These are phyloP conservation scores for Silene uniflora DNA, from an alignment of 148 eudicot genomes.

Conservation along the genomic window DNA sequence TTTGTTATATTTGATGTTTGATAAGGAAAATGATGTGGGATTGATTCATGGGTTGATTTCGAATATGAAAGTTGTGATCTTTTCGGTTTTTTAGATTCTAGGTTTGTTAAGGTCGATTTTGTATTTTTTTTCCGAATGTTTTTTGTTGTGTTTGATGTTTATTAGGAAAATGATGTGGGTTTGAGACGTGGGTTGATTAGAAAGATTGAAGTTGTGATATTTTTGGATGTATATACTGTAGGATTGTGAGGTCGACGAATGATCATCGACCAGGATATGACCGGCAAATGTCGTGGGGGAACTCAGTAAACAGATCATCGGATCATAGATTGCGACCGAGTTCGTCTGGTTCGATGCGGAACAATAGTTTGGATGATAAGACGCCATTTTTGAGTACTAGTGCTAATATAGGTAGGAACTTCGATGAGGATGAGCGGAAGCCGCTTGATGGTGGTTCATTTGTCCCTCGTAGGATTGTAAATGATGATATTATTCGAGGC, in stretches of 20 bases:
- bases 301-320: constrained; percentile 43
- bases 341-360: constrained; percentile 67
- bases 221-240: constrained; percentile 22
- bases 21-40: background rate
- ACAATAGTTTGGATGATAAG: constrained; percentile 47
- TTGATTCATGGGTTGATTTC: background rate
- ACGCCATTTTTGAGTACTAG: constrained; percentile 48
- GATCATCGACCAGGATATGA: constrained; percentile 57
- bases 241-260: constrained; percentile 52
- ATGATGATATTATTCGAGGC: constrained; percentile 51
- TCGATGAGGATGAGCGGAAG: constrained; percentile 91
- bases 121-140: background rate
- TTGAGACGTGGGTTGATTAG: constrained; percentile 4
- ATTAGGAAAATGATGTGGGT: background rate
- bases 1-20: background rate
- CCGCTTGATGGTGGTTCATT: constrained; percentile 77
- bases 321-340: constrained; percentile 76
- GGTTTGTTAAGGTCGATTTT: background rate
- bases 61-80: background rate
- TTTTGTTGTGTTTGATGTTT: constrained; percentile 17
- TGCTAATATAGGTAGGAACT: constrained; percentile 69
- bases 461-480: constrained; percentile 59
- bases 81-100: background rate
- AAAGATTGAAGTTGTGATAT: background rate
- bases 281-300: constrained; percentile 62